Evolutionary conservation across 805 yeast genomes (phyloP), one percentile per base, ranked within the genome.

Genomic region (Yarrowia keelungensis): DNA sequence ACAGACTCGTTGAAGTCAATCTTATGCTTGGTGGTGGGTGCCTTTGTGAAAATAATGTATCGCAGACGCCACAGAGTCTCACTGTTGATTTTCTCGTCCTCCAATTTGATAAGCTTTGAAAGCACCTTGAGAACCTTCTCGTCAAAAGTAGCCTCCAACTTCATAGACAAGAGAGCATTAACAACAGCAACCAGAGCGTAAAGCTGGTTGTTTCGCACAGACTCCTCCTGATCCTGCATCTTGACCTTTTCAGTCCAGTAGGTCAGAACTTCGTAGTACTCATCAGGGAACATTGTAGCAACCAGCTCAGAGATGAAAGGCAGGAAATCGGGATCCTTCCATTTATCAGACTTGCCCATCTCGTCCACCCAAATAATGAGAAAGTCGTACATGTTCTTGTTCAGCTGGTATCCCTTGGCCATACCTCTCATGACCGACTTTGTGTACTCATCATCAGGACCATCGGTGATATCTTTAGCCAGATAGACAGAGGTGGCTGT

Each of bases 271-370:
- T 56, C 64, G n/a, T 35, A 42, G 49, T 56, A 56, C 15, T 43
- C 41, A 9, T 56, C 64, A 19, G 64, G 64, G 26, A 56, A 56
- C 64, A 56, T 56, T 15, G 49, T 56, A n/a, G 64, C 47, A 42
- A 56, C n/a, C n/a, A 42, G 64, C 5, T 26, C 50, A 3, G 64
- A 56, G 5, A 56, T 49, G 11, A 10, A 56, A 10, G 64, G 49
- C 8, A 56, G 49, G 12, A 56, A 43, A 7, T 42, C 64, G 15
- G 51, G 65, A 11, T 59, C 65, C 45, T 16, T 59, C 65, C 65
- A 59, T 14, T 59, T 43, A 11, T 2, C n/a, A 16, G 65, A 32
- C 42, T 43, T 43, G 32, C 16, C 51, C 65, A 59, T 59, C 51
- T 59, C 65, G 19, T 43, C 51, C 42, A 59, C 65, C 65, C 65